phyloP scores from a whole-genome alignment of 495 filamentous ascomycete species.

The Daldinia childiae region DNA sequence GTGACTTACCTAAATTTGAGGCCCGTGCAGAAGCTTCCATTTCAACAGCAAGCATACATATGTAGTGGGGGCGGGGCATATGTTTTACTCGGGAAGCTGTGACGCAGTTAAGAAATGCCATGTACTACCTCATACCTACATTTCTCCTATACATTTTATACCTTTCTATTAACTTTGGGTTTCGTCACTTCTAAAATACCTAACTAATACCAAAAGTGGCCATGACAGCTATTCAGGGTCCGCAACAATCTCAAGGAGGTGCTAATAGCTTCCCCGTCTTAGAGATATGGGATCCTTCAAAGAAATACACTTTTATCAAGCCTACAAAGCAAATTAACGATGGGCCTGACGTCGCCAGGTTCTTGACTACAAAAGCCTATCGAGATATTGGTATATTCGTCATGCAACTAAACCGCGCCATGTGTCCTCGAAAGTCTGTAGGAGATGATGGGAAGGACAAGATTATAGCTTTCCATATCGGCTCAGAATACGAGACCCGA shows the following conservation, averaged over 20 bases:
- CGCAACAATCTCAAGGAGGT: conserved; percentile 19
- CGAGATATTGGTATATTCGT: conserved; percentile 85
- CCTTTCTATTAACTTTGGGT: background rate
- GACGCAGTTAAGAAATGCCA: background rate
- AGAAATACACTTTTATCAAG: conserved; percentile 57
- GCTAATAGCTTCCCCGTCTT: conserved; percentile 42
- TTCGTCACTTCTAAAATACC: background rate
- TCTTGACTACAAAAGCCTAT: conserved; percentile 82
- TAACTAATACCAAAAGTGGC: background rate
- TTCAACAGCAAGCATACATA: background rate
- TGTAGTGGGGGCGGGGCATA: conserved; percentile 6
- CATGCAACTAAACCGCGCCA: conserved; percentile 85
- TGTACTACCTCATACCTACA: too few species aligned
- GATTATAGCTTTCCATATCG: conserved; percentile 61
- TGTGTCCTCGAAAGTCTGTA: conserved; percentile 72
- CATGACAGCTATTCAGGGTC: conserved; percentile 30
- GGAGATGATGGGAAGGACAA: conserved; percentile 45
- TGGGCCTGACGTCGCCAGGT: conserved; percentile 77
- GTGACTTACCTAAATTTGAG: background rate
- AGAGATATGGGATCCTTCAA: conserved; percentile 46
- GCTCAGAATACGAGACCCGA: conserved; percentile 51
- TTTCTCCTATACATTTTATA: too few species aligned
- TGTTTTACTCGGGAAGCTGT: background rate
- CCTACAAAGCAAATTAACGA: conserved; percentile 84
- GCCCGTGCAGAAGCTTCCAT: background rate